Percentiles rank a stretch among this genome's conserved stretches.
phyloP scores from a whole-genome alignment of 441 rosid genomes.

The Cnidoscolus chayamansa region DNA sequence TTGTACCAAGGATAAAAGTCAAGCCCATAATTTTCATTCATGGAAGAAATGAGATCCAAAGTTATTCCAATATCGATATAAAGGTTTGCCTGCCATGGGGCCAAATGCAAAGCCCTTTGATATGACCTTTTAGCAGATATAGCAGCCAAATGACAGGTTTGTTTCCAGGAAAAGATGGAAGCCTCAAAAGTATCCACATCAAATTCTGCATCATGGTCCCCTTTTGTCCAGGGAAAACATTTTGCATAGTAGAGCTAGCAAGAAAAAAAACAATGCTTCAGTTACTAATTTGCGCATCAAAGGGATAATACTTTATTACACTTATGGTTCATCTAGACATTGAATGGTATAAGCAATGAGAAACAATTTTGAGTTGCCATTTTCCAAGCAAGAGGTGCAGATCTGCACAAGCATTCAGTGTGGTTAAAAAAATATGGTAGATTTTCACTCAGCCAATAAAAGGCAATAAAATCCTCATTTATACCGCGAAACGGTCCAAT shows the following conservation, averaged over 20 bases:
- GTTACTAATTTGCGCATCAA: background rate
- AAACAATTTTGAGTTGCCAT: background rate
- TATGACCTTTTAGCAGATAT: constrained; percentile 67
- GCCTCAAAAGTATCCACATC: constrained; percentile 42
- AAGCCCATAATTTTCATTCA: constrained; percentile 32
- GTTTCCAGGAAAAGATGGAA: constrained; percentile 71
- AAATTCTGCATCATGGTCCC: constrained; percentile 32
- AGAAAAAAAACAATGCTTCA: constrained; percentile 28
- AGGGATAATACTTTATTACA: background rate
- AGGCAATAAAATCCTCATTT: background rate
- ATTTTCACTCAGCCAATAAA: background rate
- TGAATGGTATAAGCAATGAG: constrained; percentile 6
- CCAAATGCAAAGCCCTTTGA: constrained; percentile 73
- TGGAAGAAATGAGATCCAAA: constrained; percentile 62
- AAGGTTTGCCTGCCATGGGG: constrained; percentile 90
- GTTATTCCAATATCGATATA: constrained; percentile 71
- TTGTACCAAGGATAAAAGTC: constrained; percentile 57
- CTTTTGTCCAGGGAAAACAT: constrained; percentile 71
- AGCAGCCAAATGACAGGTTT: constrained; percentile 53
- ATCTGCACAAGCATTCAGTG: background rate
- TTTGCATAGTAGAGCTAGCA: constrained; percentile 71
- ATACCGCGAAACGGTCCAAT: background rate
- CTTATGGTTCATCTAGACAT: background rate
- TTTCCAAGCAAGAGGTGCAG: background rate
- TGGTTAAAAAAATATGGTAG: background rate